A percentile compares a stretch with the other conserved stretches of the same genome.
Evolutionary conservation across 192 early-diverging fungal species (phyloP).

Genomic region (Backusella macrospora): DNA sequence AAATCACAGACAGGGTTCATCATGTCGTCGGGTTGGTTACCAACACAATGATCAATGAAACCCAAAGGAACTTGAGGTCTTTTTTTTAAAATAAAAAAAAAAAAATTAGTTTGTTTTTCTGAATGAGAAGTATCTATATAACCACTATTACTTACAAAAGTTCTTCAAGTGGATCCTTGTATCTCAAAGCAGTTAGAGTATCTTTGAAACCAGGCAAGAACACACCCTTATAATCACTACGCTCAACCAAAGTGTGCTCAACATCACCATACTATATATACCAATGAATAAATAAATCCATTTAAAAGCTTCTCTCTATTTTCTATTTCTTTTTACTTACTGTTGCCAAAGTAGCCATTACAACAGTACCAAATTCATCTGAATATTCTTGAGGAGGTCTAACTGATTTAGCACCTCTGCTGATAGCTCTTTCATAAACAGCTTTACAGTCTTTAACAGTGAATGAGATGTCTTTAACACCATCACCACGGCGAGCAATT

Average conservation of each 20-base stretch:
- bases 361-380: constrained; percentile 84
- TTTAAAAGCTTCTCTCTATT: background rate
- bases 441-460: constrained; percentile 81
- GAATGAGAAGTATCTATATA: background rate
- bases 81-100: background rate
- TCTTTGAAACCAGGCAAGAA: constrained; percentile 84
- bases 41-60: constrained; percentile 93
- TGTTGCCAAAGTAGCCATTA: constrained; percentile 93
- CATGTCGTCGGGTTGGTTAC: constrained; percentile 91
- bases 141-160: constrained; percentile 46
- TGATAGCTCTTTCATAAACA: constrained; percentile 80
- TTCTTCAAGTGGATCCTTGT: constrained; percentile 58
- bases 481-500: constrained; percentile 87
- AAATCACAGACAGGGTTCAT: constrained; percentile 84
- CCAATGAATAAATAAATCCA: constrained; percentile 12
- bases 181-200: constrained; percentile 33
- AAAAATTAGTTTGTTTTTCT: background rate
- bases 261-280: constrained; percentile 83
- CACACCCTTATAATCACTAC: constrained; percentile 74
- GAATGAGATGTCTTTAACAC: constrained; percentile 95
- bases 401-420: constrained; percentile 82
- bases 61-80: constrained; percentile 60
- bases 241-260: constrained; percentile 93
- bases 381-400: constrained; percentile 77
- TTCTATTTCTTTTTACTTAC: constrained; percentile 29